These are phyloP conservation scores for Capsicum baccatum DNA, from an alignment of 257 asterid species.

Conservation along the genomic window DNA sequence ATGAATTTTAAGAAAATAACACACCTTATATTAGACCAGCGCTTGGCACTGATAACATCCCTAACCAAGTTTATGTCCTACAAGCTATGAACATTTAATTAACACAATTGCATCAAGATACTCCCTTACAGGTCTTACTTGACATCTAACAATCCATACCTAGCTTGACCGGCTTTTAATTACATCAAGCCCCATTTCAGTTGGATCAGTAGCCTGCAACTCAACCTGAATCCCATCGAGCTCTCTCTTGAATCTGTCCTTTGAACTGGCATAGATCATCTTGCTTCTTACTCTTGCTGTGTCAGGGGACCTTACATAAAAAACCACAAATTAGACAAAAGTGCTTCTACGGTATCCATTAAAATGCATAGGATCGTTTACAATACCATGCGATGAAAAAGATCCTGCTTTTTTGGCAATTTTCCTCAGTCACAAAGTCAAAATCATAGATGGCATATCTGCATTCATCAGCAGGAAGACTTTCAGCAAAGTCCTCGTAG, in stretches of 20 bases:
- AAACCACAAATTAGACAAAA: background rate
- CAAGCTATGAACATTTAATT: constrained; percentile 37
- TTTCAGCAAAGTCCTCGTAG: background rate
- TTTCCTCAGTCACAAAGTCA: background rate
- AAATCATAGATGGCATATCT: background rate
- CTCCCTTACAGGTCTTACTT: constrained; percentile 31
- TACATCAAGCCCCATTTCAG: constrained; percentile 71
- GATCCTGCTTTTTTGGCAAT: constrained; percentile 34
- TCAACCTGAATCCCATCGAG: constrained; percentile 62
- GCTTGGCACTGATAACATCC: constrained; percentile 46
- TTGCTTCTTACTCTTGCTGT: constrained; percentile 62
- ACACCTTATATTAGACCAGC: constrained; percentile 37
- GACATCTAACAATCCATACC: constrained; percentile 25
- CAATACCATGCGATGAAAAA: constrained; percentile 65
- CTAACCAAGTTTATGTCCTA: constrained; percentile 44
- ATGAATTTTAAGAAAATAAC: constrained; percentile 33
- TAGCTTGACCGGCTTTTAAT: constrained; percentile 59
- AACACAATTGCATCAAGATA: constrained; percentile 37
- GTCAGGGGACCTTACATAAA: constrained; percentile 59
- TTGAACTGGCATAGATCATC: constrained; percentile 63
- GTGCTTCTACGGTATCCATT: background rate
- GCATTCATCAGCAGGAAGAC: constrained; percentile 15
- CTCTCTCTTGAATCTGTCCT: constrained; percentile 57
- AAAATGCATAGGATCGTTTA: background rate
- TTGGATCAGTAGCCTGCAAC: constrained; percentile 68